Evolutionary conservation across 1,284 basidiomycete genomes (phyloP), one percentile per base, ranked within the genome.

Genomic region (Peniophora sp.): DNA sequence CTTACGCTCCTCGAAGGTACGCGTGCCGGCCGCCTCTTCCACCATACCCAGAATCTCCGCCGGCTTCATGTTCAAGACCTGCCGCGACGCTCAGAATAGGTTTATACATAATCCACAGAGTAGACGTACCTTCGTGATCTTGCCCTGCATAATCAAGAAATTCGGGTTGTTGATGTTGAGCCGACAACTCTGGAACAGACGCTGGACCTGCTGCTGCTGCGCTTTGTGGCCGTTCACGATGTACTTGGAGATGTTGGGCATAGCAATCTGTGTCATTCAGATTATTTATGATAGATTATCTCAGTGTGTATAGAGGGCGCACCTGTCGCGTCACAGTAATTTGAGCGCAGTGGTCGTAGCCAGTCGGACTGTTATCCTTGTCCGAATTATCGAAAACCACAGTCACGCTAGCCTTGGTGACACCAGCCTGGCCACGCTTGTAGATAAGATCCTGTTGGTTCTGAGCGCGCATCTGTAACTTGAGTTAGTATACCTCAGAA

Each of bases 101-200:
- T 36, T 10, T 10, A 36, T n/a, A 36, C 41, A 44, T 10, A 44
- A 44, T n/a, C n/a, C n/a, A n/a, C n/a, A 44, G 41, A 10, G 43
- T 12, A 14, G 10, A 56, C 62, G 39, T 39, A 80, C 92, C 71
- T 95, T 96, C 11, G 92, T 95, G 62, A 95, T 95, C 47, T 88
- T 84, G 45, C 97, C 97, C 70, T 99, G 97, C 95, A 99, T 99
- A 68, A 99, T 99, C 55, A 99, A 78, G 71, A 99, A 99, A 66
- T 99, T 99, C 45, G 97, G 97, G 67, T 98, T 99, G 72, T 99
- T 99, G 78, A 99, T 99, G 68, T 99, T 99, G 60, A 99, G 83
- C 68, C 98, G 95, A 0, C 99, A 94, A 36, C 91, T 89, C 66
- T 99, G 97, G 64, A 99, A 99, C 38, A 99, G 77, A 47, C 87